Evolutionary conservation across 2,329 filamentous ascomycete genomes (phyloP), one percentile per base, ranked within the genome.

Genomic region (Alternaria incomplexa): DNA sequence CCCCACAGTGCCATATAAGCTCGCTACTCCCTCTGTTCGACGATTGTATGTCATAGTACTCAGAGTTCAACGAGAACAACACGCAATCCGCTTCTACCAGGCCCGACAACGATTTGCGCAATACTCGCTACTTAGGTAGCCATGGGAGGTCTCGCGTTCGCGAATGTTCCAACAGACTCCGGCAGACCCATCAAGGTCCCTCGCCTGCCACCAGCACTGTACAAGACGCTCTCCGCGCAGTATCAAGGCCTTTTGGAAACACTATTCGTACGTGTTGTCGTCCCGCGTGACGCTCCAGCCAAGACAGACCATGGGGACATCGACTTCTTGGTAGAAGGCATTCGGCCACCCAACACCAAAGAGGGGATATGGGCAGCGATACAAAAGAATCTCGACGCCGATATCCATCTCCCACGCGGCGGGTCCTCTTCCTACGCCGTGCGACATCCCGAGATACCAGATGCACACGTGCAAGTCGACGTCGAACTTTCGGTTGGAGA

Each of bases 231-330:
- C 26, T 86, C 86, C 22, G 65, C 76, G 0, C 72, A 81, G 0
- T 87, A 85, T 63, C 80, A 83, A 25, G 60, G 73, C 0, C 76
- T 83, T 2, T 83, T 92, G 0, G 77, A 79, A 1, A 69, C 80
- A 1, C 78, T 90, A 4, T 93, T 87, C 69, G 57, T 79, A 0
- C 81, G 80, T 8, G 87, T 91, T 5, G 85, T 83, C 1, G 83
- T 85, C 0, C 89, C 91, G 0, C 86, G 90, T 26, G 90, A 93
- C 68, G 90, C 87, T 0, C 91, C 92, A 0, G 89, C 77, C 1
- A 96, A 96, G 77, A 45, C 67, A 0, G 86, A 89, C 68, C 86
- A 88, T 71, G 93, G 92, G 20, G 93, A 96, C 67, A 81, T 96
- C 40, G 92, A 96, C 77, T 83, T 94, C 62, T 77, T 93, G 2